These are phyloP conservation scores for Venturia effusa DNA, from an alignment of 2,329 filamentous ascomycete species.

Conservation along the genomic window DNA sequence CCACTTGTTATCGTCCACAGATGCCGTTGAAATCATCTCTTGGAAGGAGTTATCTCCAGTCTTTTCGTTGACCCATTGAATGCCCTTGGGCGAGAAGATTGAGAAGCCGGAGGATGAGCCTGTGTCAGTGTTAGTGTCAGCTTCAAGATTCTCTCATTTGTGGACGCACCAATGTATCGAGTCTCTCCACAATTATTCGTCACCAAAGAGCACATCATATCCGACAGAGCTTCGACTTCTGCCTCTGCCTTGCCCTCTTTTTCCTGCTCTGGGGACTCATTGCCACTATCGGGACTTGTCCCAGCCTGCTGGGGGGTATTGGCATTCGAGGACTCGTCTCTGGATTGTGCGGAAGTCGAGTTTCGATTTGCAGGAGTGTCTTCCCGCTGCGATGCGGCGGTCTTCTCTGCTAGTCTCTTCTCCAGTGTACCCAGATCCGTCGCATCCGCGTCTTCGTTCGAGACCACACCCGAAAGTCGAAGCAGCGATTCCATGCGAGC, in stretches of 20 bases:
- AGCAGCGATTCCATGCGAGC: conserved; percentile 93
- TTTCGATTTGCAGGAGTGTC: conserved; percentile 9
- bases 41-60: conserved; percentile 94
- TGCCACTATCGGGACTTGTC: not conserved
- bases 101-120: conserved; percentile 96
- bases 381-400: conserved; percentile 16
- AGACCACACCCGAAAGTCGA: conserved; percentile 73
- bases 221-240: conserved; percentile 79
- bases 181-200: conserved; percentile 94
- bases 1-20: conserved; percentile 89
- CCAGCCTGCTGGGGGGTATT: not conserved
- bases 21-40: conserved; percentile 80
- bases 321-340: not conserved
- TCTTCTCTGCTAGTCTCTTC: conserved; percentile 52
- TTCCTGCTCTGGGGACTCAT: conserved; percentile 36
- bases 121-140: conserved; percentile 28
- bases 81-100: conserved; percentile 95
- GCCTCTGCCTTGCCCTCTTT: conserved; percentile 41
- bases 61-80: conserved; percentile 97
- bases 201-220: conserved; percentile 98
- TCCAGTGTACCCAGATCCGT: conserved; percentile 84
- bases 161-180: conserved; percentile 70
- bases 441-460: conserved; percentile 72
- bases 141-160: not conserved
- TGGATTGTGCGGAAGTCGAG: not conserved